Base-by-base conservation (phyloP, 2,329 filamentous ascomycete genomes). In the Metarhizium rileyi region DNA sequence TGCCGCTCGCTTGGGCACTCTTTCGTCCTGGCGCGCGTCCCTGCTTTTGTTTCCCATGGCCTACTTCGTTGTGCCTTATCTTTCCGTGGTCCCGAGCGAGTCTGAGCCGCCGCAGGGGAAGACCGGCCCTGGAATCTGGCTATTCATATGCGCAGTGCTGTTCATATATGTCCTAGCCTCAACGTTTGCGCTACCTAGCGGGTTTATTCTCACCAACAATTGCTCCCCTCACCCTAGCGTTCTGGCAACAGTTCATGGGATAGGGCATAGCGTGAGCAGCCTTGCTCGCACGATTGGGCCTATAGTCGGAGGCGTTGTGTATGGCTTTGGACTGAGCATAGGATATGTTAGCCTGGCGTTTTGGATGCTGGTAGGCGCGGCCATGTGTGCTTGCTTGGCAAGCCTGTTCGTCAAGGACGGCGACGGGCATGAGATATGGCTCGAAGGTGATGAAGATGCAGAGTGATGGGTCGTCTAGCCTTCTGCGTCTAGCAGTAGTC, bases 11-110 rank as follows among this genome's bases (percentile, higher is more conserved):
- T 74, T 88, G 1, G 87, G 87, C 28, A 85, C 84, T 1, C 67
- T 90, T 47, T 71, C 72, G 4, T 83, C 81, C 42, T 89, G 84
- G 73, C 77, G 83, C 3, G 65, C 75, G n/a, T 86, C 81, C 35
- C 70, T 90, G 1, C 75, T 82, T 40, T 76, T 84, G 46, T 90
- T 90, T 53, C 84, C 87, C 0, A 28, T 87, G 10, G 77, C 83
- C 0, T 91, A 91, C 63, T 69, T 80, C 9, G 61, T 85, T 10
- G 76, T 85, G 36, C 87, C 87, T 0, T 90, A 83, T 60, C 74
- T 91, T 10, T 77, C 85, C 1, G 65, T 90, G 26, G 72, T 90
- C 1, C 86, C 83, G 0, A 78, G 77, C 35, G 52, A 69, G 40
- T 60, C 75, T 47, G 61, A 70, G 1, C 64, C 70, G 1, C 66